Base-by-base conservation (phyloP, 495 filamentous ascomycete genomes). In the Paragyromitra xinjiangensis region DNA sequence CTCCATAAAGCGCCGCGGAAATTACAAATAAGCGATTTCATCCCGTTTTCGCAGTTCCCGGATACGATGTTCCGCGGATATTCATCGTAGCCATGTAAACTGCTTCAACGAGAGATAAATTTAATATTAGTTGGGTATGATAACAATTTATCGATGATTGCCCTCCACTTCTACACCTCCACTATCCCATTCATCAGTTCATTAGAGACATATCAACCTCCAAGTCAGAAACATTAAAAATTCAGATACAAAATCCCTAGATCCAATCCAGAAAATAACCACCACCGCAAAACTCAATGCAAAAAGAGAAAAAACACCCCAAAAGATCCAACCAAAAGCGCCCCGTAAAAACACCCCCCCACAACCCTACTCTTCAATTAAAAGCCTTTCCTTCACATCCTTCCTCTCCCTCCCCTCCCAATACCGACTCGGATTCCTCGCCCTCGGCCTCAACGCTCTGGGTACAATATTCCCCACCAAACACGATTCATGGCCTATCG, bases 401-500 rank as follows among this genome's bases (percentile, higher is more conserved):
- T 53, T 44, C 22, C 69, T 74, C 11, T 62, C 64, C 22, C 45
- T 69, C 24, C 56, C 76, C 1, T 80, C 78, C 77, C 78, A 75
- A 69, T 79, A 73, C 19, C 77, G 51, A 2, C 77, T 65, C 44
- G 75, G 70, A 8, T 67, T 58, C 51, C 69, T 74, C 53, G 51
- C 53, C 29, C 76, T 63, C 42, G 61, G n/a, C 44, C 39, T 73
- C 11, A 79, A 29, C 12, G 40, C 24, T 26, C 78, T 62, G 3
- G 76, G 76, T 1, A 80, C 39, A 6, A 81, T 39, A 9, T 55
- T 78, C 12, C 78, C 81, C 16, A 83, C 81, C 0, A 83, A 67
- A 63, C 74, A 75, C 7, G 55, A 53, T 19, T 80, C 70, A 34
- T 83, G 78, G 3, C 81, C 81, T 26, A 83, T 83, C 7, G 81